A percentile compares a stretch with the other conserved stretches of the same genome.
Evolutionary conservation across 495 filamentous ascomycete genomes (phyloP).

Genomic region (Penicillium cinerascens): DNA sequence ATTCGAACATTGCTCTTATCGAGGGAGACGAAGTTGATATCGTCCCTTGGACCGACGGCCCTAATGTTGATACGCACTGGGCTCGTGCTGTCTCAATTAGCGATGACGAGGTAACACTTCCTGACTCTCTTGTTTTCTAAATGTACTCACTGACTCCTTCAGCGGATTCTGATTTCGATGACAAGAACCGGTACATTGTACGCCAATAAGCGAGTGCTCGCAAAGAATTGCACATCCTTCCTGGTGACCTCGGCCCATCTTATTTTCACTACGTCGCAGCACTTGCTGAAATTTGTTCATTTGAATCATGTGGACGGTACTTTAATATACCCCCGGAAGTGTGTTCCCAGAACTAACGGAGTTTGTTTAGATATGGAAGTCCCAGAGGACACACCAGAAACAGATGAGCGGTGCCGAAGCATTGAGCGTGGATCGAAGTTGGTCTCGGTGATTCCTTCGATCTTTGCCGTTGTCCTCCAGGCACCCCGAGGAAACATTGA

Average conservation of each 20-base stretch:
- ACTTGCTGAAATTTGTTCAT: slow-evolving; percentile 92
- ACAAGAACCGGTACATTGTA: slow-evolving; percentile 73
- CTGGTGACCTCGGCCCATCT: slow-evolving; percentile 76
- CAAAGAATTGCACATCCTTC: slow-evolving; percentile 89
- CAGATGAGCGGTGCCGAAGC: slow-evolving; percentile 86
- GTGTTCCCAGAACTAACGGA: slow-evolving; percentile 5
- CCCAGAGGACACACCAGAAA: slow-evolving; percentile 83
- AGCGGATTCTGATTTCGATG: slow-evolving; percentile 48
- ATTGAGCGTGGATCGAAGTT: slow-evolving; percentile 86
- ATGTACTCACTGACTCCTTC: slow-evolving; percentile 14
- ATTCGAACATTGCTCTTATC: slow-evolving; percentile 27
- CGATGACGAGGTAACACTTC: slow-evolving; percentile 35
- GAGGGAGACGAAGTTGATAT: slow-evolving; percentile 15
- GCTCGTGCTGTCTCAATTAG: slow-evolving; percentile 36
- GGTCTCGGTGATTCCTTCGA: slow-evolving; percentile 85
- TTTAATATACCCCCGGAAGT: slow-evolving; percentile 6
- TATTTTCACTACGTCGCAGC: slow-evolving; percentile 85
- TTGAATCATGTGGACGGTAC: slow-evolving; percentile 63
- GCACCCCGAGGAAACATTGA: slow-evolving; percentile 95
- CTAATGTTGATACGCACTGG: slow-evolving; percentile 40
- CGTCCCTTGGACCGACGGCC: slow-evolving; percentile 29
- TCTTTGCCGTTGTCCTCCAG: slow-evolving; percentile 77
- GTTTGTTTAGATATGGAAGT: slow-evolving; percentile 62
- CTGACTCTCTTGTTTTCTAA: neutral
- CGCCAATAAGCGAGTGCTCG: slow-evolving; percentile 67